Base-by-base conservation (phyloP, 208 protist species). In the Wallacemonas sp. region DNA sequence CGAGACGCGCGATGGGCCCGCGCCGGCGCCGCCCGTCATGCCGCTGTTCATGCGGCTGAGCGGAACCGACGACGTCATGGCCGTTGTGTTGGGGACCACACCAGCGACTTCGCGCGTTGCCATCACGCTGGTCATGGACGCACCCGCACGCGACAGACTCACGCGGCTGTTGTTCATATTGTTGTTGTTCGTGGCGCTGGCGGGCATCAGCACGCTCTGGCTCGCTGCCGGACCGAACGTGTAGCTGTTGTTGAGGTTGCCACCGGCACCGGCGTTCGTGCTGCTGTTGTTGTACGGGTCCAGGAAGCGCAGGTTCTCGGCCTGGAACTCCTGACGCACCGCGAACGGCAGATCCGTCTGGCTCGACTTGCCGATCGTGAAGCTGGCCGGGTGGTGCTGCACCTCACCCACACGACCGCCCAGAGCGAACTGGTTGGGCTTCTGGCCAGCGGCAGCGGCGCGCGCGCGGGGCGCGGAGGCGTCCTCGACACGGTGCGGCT, bases 371-470 rank as follows among this genome's bases (percentile, higher is more conserved):
- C 90, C 90, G 65, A 93, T 89, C 32, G 80, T 81, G 72, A 74
- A 55, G 23, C 70, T 81, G 39, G 77, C 44, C 26, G 72, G 74
- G 76, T 96, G 90, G 56, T 96, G 87, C 72, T 92, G 87, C 54
- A 93, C 80, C 5, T 60, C 62, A 16, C 87, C 87, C 2, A 93
- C 83, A 34, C 83, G 80, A 17, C 90, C 90, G 29, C 90, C 90
- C 21, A 96, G 85, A 6, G 85, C 87, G 61, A 96, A 96, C 38
- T 90, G 76, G 23, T 27, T 69, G 54, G 61, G 61, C 63, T 24
- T 61, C 8, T 17, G 62, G 52, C 9, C 48, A 2, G 33, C 26
- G 19, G 61, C 38, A 47, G 29, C 38, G 27, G 21, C n/a, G 38
- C 26, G 26, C 23, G n/a, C 48, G 14, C 14, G 24, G 24, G 41